Conservation (phyloP, 306 rosid species). For the Carpinus fangiana region DNA sequence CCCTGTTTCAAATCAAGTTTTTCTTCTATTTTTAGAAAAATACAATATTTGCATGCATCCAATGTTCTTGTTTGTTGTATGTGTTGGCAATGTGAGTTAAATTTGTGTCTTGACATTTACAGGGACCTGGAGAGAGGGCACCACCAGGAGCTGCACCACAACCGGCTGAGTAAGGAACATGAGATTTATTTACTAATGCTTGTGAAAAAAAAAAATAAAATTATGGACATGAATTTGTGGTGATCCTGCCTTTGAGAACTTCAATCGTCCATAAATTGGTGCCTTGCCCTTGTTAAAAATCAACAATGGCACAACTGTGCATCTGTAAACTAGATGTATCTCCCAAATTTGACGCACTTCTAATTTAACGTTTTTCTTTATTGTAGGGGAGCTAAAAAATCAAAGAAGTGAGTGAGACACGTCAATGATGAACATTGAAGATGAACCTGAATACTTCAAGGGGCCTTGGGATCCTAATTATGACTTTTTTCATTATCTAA, state of each 20-base stretch:
- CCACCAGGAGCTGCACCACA: constrained; percentile 34
- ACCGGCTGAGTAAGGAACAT: constrained; percentile 36
- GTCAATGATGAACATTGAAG: constrained; percentile 6
- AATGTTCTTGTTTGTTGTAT: background rate
- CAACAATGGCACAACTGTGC: background rate
- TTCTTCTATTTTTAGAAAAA: background rate
- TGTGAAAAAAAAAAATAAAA: background rate
- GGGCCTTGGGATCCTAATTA: constrained; percentile 3
- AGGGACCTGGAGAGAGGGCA: constrained; percentile 56
- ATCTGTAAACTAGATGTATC: background rate
- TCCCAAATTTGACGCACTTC: background rate
- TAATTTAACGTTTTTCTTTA: background rate
- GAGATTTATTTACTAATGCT: background rate
- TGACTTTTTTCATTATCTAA: constrained; percentile 13
- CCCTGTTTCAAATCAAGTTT: background rate
- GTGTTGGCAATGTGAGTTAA: background rate
- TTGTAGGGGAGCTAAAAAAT: constrained; percentile 40
- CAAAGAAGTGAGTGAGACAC: constrained; percentile 41
- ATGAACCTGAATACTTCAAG: background rate
- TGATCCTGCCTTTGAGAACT: background rate
- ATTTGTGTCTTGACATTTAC: background rate
- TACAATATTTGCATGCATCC: background rate
- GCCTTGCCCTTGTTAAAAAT: background rate
- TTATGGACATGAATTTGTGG: background rate
- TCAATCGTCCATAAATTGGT: background rate